Conservation (phyloP, 2,329 filamentous ascomycete species). For the Rhynchosporium graminicola region DNA sequence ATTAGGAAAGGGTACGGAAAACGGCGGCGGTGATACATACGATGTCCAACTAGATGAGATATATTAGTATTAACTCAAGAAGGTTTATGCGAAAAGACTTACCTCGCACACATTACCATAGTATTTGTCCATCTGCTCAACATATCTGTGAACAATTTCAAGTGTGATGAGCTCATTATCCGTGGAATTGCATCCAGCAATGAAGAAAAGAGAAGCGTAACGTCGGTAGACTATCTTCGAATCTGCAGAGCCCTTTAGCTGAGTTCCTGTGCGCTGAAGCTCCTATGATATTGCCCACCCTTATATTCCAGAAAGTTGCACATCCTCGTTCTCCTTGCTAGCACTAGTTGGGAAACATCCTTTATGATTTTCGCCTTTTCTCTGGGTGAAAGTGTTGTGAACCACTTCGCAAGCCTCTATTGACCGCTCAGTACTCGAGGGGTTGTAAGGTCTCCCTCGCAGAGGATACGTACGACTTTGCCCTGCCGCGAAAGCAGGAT, state of each 20-base stretch:
- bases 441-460: background rate
- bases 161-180: slow-evolving; percentile 98
- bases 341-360: slow-evolving; percentile 95
- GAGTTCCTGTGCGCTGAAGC: background rate
- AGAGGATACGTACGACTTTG: slow-evolving; percentile 80
- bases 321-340: slow-evolving; percentile 95
- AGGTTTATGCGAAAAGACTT: slow-evolving; percentile 6
- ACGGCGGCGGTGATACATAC: slow-evolving; percentile 24
- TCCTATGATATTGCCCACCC: slow-evolving; percentile 54
- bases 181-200: slow-evolving; percentile 92
- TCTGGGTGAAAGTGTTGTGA: slow-evolving; percentile 93
- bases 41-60: slow-evolving; percentile 32
- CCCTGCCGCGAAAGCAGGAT: slow-evolving; percentile 97
- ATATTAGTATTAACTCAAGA: slow-evolving; percentile 18
- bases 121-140: slow-evolving; percentile 99
- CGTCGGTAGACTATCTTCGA: slow-evolving; percentile 98
- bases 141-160: slow-evolving; percentile 98
- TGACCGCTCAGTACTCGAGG: slow-evolving; percentile 31
- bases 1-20: slow-evolving; percentile 12
- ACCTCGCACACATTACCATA: slow-evolving; percentile 99
- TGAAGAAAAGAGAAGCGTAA: slow-evolving; percentile 99
- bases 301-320: slow-evolving; percentile 99
- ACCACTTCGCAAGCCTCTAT: slow-evolving; percentile 98
- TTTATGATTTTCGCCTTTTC: slow-evolving; percentile 99
- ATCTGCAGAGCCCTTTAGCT: slow-evolving; percentile 56